phyloP scores from a whole-genome alignment of 768 basidiomycete species.

The Gloeostereum incarnatum region DNA sequence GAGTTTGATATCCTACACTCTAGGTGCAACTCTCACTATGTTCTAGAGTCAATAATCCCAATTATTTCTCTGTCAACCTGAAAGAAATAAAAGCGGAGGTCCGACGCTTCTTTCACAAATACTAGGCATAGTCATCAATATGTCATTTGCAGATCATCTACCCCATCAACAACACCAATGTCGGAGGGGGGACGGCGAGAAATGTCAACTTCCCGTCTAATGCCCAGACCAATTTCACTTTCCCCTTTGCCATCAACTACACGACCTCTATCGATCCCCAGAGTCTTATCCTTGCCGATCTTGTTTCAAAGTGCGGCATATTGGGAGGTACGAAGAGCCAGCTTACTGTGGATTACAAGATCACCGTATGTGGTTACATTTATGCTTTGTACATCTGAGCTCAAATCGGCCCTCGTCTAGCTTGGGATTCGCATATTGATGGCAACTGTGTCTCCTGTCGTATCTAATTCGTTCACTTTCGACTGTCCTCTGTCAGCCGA shows the following conservation, averaged over 20 bases:
- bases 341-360: slow-evolving; percentile 54
- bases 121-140: no score
- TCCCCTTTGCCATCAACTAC: slow-evolving; percentile 69
- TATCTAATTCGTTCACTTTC: slow-evolving; percentile 54
- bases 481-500: slow-evolving; percentile 45
- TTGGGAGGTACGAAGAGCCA: slow-evolving; percentile 31
- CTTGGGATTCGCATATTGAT: slow-evolving; percentile 57
- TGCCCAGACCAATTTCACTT: slow-evolving; percentile 55
- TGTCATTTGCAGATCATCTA: slow-evolving; percentile 48
- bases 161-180: slow-evolving; percentile 59
- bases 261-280: slow-evolving; percentile 42
- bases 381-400: slow-evolving; percentile 6
- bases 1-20: slow-evolving; percentile 15
- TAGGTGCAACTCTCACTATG: slow-evolving; percentile 6
- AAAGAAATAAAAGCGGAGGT: slow-evolving; percentile 57
- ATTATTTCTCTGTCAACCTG: slow-evolving; percentile 66
- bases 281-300: slow-evolving; percentile 44
- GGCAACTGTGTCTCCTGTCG: slow-evolving; percentile 55
- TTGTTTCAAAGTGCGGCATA: slow-evolving; percentile 56
- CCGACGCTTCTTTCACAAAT: no score
- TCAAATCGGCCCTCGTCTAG: slow-evolving; percentile 24
- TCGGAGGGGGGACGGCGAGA: slow-evolving; percentile 52
- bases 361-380: slow-evolving; percentile 39
- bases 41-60: slow-evolving; percentile 68
- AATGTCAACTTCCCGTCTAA: slow-evolving; percentile 40